phyloP scores from a whole-genome alignment of 1,284 basidiomycete species.

The Irpex rosettiformis region DNA sequence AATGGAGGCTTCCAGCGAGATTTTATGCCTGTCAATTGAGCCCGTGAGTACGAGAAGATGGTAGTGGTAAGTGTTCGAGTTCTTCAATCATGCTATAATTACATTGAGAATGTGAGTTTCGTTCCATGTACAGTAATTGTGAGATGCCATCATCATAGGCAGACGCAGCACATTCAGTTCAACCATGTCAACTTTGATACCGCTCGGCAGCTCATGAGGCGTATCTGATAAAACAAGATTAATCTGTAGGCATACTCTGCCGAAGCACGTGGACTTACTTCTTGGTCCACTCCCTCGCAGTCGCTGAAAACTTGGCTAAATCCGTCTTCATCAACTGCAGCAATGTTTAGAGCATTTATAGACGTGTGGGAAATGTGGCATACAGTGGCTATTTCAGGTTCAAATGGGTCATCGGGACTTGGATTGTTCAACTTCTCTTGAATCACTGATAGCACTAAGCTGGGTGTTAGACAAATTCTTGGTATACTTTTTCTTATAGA shows the following conservation, averaged over 20 bases:
- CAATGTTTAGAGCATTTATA: not conserved
- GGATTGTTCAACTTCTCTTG: conserved; percentile 88
- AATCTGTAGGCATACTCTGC: not conserved
- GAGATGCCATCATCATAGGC: not conserved
- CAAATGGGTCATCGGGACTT: conserved; percentile 87
- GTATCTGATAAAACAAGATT: conserved; percentile 11
- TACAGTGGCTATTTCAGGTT: conserved; percentile 78
- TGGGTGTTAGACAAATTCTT: not conserved
- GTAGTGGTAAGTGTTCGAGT: not conserved
- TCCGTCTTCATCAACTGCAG: conserved; percentile 69
- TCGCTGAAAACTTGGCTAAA: conserved; percentile 62
- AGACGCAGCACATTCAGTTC: not conserved
- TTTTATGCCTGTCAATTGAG: not conserved
- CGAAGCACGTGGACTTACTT: conserved; percentile 42
- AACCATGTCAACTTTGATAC: not conserved
- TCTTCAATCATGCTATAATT: not conserved
- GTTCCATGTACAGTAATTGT: not conserved
- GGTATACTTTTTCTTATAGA: not conserved
- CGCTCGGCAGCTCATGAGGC: conserved; percentile 5
- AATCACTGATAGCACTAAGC: conserved; percentile 70
- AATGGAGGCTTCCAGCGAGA: too few species aligned
- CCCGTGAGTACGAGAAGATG: not conserved
- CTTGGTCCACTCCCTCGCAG: conserved; percentile 79
- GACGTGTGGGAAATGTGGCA: conserved; percentile 20
- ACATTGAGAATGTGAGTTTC: not conserved